phyloP scores from a whole-genome alignment of 164 flowering plant species.

The Amborella trichopoda region DNA sequence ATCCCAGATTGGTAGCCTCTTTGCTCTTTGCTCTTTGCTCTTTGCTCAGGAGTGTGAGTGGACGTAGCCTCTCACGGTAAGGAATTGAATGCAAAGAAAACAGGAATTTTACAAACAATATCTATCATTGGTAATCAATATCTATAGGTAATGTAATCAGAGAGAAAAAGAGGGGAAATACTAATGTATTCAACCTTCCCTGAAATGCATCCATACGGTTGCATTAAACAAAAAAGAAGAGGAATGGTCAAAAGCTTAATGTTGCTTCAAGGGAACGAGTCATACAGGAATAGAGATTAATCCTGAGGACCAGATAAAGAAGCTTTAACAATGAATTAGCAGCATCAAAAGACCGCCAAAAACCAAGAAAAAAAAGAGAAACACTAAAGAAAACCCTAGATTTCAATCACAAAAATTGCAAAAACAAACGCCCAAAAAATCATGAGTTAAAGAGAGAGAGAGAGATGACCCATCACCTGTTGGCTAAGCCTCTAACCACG shows the following conservation, averaged over 20 bases:
- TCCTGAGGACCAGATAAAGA: neutral
- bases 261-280: too few species aligned
- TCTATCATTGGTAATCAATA: neutral
- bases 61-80: neutral
- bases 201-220: neutral
- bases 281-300: too few species aligned
- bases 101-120: neutral
- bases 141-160: too few species aligned
- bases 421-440: too few species aligned
- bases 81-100: neutral
- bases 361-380: neutral
- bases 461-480: too few species aligned
- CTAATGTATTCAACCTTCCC: neutral
- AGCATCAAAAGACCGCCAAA: neutral
- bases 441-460: too few species aligned
- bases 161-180: neutral
- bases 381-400: constrained; percentile 6
- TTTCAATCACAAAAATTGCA: too few species aligned
- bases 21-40: too few species aligned
- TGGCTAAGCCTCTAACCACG: constrained; percentile 48
- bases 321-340: neutral
- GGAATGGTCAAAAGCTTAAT: neutral
- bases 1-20: too few species aligned
- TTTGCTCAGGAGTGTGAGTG: neutral
- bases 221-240: neutral